Base-by-base conservation (phyloP, 2,329 filamentous ascomycete genomes). In the Fusarium dlaminii region DNA sequence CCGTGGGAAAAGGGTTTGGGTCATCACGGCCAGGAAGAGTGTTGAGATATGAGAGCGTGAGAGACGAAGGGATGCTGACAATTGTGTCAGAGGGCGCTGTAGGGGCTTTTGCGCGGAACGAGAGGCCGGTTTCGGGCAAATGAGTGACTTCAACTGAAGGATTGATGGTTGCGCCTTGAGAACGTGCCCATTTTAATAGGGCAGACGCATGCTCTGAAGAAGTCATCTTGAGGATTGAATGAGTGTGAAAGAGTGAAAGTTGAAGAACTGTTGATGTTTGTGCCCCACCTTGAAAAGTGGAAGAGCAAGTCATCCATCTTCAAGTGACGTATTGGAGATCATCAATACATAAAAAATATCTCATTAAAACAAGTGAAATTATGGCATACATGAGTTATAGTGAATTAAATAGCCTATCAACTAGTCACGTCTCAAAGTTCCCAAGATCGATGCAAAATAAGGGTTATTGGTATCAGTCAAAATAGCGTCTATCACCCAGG, bases 1-100 rank as follows among this genome's bases (percentile, higher is more conserved):
- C 77, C 0, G 73, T 55, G 0, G 89, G 86, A 52, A 93, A 88
- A 8, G 69, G 70, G 54, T 57, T 63, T 18, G 61, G 67, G 5
- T 74, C 73, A 6, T 61, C 45, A 17, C 58, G 52, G 2, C 66
- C 63, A 17, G 82, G 76, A 13, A 88, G 77, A 32, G 87, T 86
- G 76, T 91, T 89, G 60, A 91, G 82, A 77, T 87, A 91, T 0
- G 90, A 92, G 11, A 92, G 84, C 1, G 87, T 87, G 18, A 87
- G 84, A 8, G 80, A 73, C n/a, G 87, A 80, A 18, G 89, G 87
- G 45, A 90, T 87, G 37, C 81, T 83, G 70, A 90, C 87, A 45
- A 90, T 82, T 32, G 81, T 79, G 37, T 86, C 87, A 27, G 81
- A 82, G 3, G 82, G 71, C 6, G 76, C 64, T 40, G 87, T 72